Evolutionary conservation across 805 yeast genomes (phyloP), one percentile per base, ranked within the genome.

Genomic region (Schizosaccharomyces cryophilus): DNA sequence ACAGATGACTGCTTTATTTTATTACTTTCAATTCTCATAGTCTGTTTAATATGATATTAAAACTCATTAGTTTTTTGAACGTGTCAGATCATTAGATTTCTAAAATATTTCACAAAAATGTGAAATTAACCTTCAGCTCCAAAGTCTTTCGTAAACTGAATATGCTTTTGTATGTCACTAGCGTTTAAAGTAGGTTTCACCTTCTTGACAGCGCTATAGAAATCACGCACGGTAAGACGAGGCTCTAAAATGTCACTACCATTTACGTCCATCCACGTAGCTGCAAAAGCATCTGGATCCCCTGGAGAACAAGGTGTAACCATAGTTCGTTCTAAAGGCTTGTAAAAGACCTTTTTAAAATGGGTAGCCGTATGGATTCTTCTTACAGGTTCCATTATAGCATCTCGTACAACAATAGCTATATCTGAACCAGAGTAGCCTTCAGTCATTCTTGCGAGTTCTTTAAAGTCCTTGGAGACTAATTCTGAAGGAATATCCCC

Each of bases 221-320:
- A 93, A 72, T 93, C 99, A 68, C 87, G 88, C 61, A 93, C 78
- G 1, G 90, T 84, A 65, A 93, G 77, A 7, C 81, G 87, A 0
- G 99, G 99, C 68, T 93, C 96, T 67, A 80, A 79, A 61, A 93
- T 75, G 71, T 93, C 93, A 66, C 90, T 90, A 15, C 94, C 84
- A 61, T 80, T 93, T 47, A 93, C 80, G 63, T 87, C 90, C 78
- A 85, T 81, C 98, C 98, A 93, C 69, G 81, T 82, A 87, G 85
- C 84, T 69, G 93, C 99, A 51, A 73, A 71, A 0, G 97, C 96
- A 19, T 79, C 86, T 2, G 71, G 69, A 65, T 86, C 96, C n/a
- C 99, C 99, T 0, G 99, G 99, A 0, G 96, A 88, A 69, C 98
- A 93, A 0, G 98, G 98, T 17, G 89, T 85, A 60, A 80, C 77